Base-by-base conservation (phyloP, 495 filamentous ascomycete species). In the Penicillium egyptiacum region DNA sequence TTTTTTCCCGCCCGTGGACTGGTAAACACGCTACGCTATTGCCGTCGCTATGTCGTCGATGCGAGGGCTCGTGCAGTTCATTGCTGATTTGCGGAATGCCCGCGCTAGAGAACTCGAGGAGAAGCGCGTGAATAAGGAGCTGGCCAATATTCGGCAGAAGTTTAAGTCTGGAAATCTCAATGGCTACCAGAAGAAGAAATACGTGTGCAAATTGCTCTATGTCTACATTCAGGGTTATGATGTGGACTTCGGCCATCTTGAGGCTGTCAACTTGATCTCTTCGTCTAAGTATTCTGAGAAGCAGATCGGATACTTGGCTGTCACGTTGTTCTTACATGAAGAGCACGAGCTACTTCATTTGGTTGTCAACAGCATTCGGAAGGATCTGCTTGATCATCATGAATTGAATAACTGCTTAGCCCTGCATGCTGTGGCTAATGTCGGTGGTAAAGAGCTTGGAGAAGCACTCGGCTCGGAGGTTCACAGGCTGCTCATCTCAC, bases 161-260 rank as follows among this genome's bases (percentile, higher is more conserved):
- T 83, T 83, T 63, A 80, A 81, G 86, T 88, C 92, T 71, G 92
- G 92, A 39, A 89, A 80, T 69, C 76, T 98, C 26, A 96, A 87
- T 73, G 95, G 95, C 49, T 99, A 99, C 66, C 90, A 96, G 74
- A 96, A 95, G 82, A 99, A 99, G 83, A 99, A 99, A 89, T 99
- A 99, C 69, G 95, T 99, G 44, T 99, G 95, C 88, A 98, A 98
- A 85, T 82, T 99, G 60, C 83, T 99, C 44, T 99, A 99, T 68
- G 97, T 99, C 63, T 99, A 99, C 71, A 99, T 99, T 55, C 86
- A 98, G 48, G 95, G 95, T 8, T 99, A 95, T 87, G 95, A 99
- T 68, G 92, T 99, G 75, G 95, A 98, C 70, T 99, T 99, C 69
- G 95, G 95, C 22, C 95, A 99, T 70, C 84, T 98, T 35, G 95